These are phyloP conservation scores for Alloteropsis semialata DNA, from an alignment of 176 grass and related monocot genomes.

Conservation along the genomic window DNA sequence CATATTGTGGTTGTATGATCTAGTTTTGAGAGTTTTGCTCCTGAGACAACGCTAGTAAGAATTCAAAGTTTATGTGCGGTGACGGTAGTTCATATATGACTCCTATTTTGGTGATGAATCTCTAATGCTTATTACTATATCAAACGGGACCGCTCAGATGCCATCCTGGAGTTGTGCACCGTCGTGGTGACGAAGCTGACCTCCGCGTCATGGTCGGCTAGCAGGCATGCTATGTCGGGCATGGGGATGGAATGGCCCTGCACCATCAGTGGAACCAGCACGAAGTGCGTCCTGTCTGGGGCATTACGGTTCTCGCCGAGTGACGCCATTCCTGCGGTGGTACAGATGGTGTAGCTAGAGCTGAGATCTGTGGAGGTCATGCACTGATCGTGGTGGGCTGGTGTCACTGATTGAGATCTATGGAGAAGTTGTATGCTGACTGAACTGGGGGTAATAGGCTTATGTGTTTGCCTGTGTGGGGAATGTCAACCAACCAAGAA, in stretches of 20 bases:
- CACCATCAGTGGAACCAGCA: constrained; percentile 55
- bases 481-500: too few relatives aligned
- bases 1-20: constrained; percentile 1
- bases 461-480: too few relatives aligned
- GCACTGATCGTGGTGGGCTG: background rate
- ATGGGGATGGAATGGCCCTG: constrained; percentile 74
- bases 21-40: constrained; percentile 34
- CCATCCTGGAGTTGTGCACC: constrained; percentile 44
- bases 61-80: background rate
- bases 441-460: too few relatives aligned
- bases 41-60: constrained; percentile 23
- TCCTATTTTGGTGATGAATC: background rate
- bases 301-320: background rate
- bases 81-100: background rate
- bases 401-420: too few relatives aligned
- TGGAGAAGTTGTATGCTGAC: too few relatives aligned
- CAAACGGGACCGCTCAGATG: too few relatives aligned
- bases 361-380: background rate
- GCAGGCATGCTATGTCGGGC: constrained; percentile 55
- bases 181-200: constrained; percentile 71
- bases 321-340: background rate
- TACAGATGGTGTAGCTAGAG: background rate
- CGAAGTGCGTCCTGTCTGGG: constrained; percentile 26
- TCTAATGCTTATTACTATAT: background rate
- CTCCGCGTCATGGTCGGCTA: constrained; percentile 47